Evolutionary conservation across 2,329 filamentous ascomycete species (phyloP), one percentile per base, ranked within the genome.

Genomic region (Akanthomyces lecanii): DNA sequence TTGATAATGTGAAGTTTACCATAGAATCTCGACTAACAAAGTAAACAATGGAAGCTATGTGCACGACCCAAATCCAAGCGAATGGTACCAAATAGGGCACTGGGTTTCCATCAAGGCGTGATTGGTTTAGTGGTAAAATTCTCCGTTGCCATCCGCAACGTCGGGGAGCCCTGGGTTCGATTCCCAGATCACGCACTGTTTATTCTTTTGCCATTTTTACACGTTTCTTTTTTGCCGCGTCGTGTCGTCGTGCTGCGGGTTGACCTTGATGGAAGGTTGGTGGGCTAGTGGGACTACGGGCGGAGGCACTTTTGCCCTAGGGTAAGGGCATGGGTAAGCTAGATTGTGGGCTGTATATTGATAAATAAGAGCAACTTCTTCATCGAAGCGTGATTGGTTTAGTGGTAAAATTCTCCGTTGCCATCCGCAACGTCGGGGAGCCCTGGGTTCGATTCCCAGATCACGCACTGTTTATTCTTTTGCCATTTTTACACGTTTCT

Each of bases 41-140:
- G 23, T n/a, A n/a, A 14, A 18, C n/a, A 23, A 23, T 4, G 11
- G 44, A 47, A 47, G 18, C n/a, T 47, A 10, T 7, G 44, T 7
- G 33, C 7, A 36, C 33, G 18, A 47, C 14, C 21, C 14, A 25
- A 21, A 2, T 30, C 48, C 30, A 36, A 36, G 6, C 8, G 33
- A 36, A 58, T 38, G 23, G 4, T n/a, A n/a, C 21, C n/a, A 58
- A 18, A 58, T 50, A 58, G 14, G 5, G 44, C 16, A 3, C 3
- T 0, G 21, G 21, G 21, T 11, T 6, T 3, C 2, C 42, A 58
- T 25, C 55, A 8, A n/a, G 11, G 66, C 66, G 66, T 67, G 62
- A 64, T 65, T 67, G 66, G 66, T 67, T 67, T 66, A 67, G 66
- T 67, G 66, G 66, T 67, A 67, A 66, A 67, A 67, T 67, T 64